Evolutionary conservation across 2,329 filamentous ascomycete genomes (phyloP), one percentile per base, ranked within the genome.

Genomic region (Colletotrichum nymphaeae): DNA sequence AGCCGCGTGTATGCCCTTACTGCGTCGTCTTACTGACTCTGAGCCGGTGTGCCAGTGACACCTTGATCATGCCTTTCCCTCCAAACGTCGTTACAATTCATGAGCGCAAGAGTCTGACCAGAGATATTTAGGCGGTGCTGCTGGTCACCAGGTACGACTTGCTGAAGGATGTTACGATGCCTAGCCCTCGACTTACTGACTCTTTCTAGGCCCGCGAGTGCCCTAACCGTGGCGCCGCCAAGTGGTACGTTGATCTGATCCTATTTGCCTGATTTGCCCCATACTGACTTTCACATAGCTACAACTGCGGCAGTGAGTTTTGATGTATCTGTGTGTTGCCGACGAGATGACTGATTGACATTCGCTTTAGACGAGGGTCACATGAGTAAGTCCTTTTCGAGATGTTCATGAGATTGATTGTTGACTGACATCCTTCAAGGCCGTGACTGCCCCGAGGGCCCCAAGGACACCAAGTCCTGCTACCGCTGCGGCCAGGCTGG

Each of bases 401-500:
- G 49, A 59, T 62, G 72, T 14, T 63, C n/a, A 56, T n/a, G 24
- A 72, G 58, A 37, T 73, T 58, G 58, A 42, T 73, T 58, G 63
- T 65, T 76, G 72, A 70, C 74, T 79, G 71, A 80, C 69, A 67
- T 58, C 63, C 68, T 19, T n/a, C 32, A 75, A 93, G 92, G 93
- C 90, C 94, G 95, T 84, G 96, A 98, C 83, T 98, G 96, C 89
- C 92, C 93, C 76, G 92, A 94, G 83, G 93, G 95, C 74, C 91
- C 94, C 80, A 97, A 97, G 89, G 95, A 98, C 86, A 95, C 86
- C 83, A 91, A 93, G 88, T 89, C 91, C 79, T 93, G 91, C 88
- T 93, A 93, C 87, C 90, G 93, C 80, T 95, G 93, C 87, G 94
- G 94, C 81, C 91, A 94, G 84, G 86, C 92, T 78, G 96, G 95